These are phyloP conservation scores for Celoporthe dispersa DNA, from an alignment of 2,329 filamentous ascomycete genomes.

Conservation along the genomic window DNA sequence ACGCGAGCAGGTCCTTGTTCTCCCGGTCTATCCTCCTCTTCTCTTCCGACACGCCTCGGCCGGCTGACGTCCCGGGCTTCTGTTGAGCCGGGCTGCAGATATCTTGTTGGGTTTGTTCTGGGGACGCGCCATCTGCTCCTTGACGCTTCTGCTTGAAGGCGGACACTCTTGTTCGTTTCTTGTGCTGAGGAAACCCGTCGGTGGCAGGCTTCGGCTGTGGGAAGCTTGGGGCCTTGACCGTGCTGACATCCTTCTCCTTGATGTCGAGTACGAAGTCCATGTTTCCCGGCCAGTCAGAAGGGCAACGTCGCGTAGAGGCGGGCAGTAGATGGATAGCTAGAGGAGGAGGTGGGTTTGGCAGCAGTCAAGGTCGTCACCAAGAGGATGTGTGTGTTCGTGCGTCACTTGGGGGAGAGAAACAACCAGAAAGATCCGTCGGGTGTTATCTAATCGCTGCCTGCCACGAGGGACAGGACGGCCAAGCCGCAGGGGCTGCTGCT, in stretches of 20 bases:
- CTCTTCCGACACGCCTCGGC: slow-evolving; percentile 57
- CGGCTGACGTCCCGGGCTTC: slow-evolving; percentile 22
- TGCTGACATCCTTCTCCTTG: slow-evolving; percentile 69
- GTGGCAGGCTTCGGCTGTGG: slow-evolving; percentile 60
- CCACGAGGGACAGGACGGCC: background rate
- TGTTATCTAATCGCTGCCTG: slow-evolving; percentile 19
- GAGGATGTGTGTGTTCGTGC: background rate
- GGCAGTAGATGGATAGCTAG: background rate
- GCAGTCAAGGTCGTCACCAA: background rate
- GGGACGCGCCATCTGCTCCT: slow-evolving; percentile 25
- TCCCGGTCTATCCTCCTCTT: slow-evolving; percentile 78
- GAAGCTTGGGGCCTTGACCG: slow-evolving; percentile 65
- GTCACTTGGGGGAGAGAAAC: background rate
- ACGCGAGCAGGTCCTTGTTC: slow-evolving; percentile 72
- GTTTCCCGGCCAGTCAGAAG: slow-evolving; percentile 23
- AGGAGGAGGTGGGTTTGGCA: background rate
- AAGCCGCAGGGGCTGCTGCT: background rate
- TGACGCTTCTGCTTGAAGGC: slow-evolving; percentile 77
- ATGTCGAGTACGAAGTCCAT: slow-evolving; percentile 68
- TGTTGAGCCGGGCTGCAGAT: slow-evolving; percentile 29
- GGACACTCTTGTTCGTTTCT: slow-evolving; percentile 73
- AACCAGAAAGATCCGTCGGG: background rate
- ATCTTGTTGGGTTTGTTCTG: background rate
- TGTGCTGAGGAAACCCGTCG: slow-evolving; percentile 87
- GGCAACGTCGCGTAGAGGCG: background rate